These are phyloP conservation scores for Ascochyta rabiei DNA, from an alignment of 2,329 filamentous ascomycete genomes.

Conservation along the genomic window DNA sequence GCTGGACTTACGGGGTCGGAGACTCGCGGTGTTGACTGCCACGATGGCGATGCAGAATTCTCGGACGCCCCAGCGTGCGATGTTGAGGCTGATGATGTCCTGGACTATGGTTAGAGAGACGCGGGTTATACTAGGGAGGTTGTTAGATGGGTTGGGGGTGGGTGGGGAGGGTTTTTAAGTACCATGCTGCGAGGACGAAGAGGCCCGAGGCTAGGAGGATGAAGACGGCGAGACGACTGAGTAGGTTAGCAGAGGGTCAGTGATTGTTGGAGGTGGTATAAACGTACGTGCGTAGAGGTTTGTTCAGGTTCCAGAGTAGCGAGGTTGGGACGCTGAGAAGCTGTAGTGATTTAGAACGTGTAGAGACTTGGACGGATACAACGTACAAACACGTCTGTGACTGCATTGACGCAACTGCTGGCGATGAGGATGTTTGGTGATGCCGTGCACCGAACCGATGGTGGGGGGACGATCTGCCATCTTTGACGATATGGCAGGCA, in stretches of 20 bases:
- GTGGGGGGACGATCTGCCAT: conserved; percentile 14
- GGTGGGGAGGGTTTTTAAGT: neutral
- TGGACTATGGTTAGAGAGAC: conserved; percentile 19
- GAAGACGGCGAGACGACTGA: conserved; percentile 13
- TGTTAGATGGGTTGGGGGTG: neutral
- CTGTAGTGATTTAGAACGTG: neutral
- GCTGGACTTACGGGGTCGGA: conserved; percentile 14
- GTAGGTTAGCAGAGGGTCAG: neutral
- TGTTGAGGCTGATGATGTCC: conserved; percentile 16
- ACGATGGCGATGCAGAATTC: conserved; percentile 20
- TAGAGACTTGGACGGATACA: neutral
- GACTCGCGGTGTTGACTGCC: conserved; percentile 18
- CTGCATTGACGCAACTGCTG: conserved; percentile 19
- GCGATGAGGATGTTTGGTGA: conserved; percentile 17
- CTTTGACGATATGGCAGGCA: conserved; percentile 10
- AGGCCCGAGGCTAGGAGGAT: conserved; percentile 18
- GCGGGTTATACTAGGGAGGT: conserved; percentile 10
- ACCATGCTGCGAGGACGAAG: conserved; percentile 21
- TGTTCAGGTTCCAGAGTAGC: conserved; percentile 21
- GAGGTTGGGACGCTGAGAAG: conserved; percentile 19
- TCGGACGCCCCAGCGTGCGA: conserved; percentile 22
- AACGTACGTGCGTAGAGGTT: conserved; percentile 14
- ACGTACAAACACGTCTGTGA: conserved; percentile 15
- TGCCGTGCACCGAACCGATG: conserved; percentile 12
- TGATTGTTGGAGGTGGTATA: too few species aligned